phyloP scores from a whole-genome alignment of 768 basidiomycete genomes.

The Sporobolomyces roseus region DNA sequence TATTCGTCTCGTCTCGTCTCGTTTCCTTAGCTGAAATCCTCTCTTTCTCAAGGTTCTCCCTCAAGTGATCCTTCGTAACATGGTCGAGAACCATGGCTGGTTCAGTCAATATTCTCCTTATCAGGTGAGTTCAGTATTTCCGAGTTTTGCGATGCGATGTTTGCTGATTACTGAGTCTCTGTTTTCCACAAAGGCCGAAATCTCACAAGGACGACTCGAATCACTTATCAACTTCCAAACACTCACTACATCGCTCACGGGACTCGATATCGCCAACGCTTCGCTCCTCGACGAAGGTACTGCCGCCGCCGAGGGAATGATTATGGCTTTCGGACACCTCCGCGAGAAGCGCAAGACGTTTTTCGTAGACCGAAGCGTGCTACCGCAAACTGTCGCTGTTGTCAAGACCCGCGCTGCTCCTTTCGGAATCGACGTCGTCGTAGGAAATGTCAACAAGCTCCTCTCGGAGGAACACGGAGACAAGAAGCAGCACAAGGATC shows the following conservation, averaged over 20 bases:
- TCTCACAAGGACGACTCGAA: slow-evolving; percentile 98
- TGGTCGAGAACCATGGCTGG: slow-evolving; percentile 88
- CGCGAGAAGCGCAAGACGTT: slow-evolving; percentile 74
- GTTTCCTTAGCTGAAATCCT: no score
- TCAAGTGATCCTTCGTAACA: slow-evolving; percentile 43
- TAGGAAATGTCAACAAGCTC: slow-evolving; percentile 54
- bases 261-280: slow-evolving; percentile 93
- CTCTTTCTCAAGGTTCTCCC: slow-evolving; percentile 33
- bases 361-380: slow-evolving; percentile 74
- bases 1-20: no score
- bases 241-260: slow-evolving; percentile 88
- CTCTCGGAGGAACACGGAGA: slow-evolving; percentile 38
- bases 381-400: slow-evolving; percentile 85
- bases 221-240: slow-evolving; percentile 96
- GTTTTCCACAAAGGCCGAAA: slow-evolving; percentile 75
- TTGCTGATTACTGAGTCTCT: no score
- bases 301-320: slow-evolving; percentile 58
- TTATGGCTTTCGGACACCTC: slow-evolving; percentile 71
- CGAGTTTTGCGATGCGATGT: no score
- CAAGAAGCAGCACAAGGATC: slow-evolving; percentile 54
- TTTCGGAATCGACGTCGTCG: slow-evolving; percentile 75
- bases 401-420: slow-evolving; percentile 86
- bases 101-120: slow-evolving; percentile 60
- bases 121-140: slow-evolving; percentile 8
- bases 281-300: slow-evolving; percentile 78